Percentiles rank a stretch among this genome's conserved stretches.
phyloP scores from a whole-genome alignment of 2,329 filamentous ascomycete genomes.

The Trichoderma sp. region DNA sequence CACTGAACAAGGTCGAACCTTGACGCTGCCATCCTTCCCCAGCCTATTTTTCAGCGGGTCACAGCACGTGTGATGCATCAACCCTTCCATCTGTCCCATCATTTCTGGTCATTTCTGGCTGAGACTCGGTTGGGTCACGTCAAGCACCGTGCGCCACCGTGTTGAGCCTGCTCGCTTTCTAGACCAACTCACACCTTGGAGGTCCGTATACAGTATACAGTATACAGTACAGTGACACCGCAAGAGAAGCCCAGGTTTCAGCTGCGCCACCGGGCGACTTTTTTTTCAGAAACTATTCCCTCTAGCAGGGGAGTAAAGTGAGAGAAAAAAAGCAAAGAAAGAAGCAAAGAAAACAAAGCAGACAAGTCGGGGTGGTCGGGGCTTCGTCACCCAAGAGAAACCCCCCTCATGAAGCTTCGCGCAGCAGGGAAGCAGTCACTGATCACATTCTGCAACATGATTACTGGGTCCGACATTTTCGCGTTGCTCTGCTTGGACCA shows the following conservation, averaged over 20 bases:
- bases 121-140: slow-evolving; percentile 5
- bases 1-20: not conserved
- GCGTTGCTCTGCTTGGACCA: not conserved
- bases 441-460: not conserved
- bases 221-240: not conserved
- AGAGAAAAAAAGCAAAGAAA: not conserved
- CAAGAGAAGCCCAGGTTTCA: not conserved
- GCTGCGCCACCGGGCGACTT: not conserved
- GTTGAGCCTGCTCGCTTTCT: not conserved
- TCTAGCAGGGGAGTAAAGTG: not conserved
- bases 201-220: not conserved
- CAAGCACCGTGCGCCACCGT: slow-evolving; percentile 9
- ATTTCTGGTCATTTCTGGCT: not conserved
- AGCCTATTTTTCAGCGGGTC: not conserved
- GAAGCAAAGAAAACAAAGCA: not conserved
- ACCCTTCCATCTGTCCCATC: slow-evolving; percentile 6
- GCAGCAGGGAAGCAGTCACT: not conserved
- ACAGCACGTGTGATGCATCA: slow-evolving; percentile 2
- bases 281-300: not conserved
- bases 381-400: not conserved
- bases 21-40: not conserved
- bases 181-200: not conserved
- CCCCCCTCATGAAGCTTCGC: not conserved
- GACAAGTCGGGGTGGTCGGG: not conserved
- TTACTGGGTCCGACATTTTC: not conserved